Percentiles rank a stretch among this genome's conserved stretches.
Conservation (phyloP, 2,329 filamentous ascomycete genomes). For the Cladosporium sp. region DNA sequence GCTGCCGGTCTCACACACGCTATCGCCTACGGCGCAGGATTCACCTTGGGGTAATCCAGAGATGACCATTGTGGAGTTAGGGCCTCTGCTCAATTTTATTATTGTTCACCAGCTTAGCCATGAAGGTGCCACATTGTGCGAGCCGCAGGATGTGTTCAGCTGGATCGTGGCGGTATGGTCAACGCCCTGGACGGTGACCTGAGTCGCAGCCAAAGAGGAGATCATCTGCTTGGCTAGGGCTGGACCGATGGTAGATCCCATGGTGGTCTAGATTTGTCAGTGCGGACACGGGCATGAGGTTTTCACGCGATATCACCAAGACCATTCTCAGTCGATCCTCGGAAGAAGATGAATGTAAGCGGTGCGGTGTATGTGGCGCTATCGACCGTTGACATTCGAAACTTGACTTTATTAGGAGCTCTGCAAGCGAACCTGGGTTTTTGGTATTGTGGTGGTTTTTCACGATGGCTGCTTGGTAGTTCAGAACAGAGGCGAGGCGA, state of each 20-base stretch:
- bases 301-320: background rate
- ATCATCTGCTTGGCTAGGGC: conserved; percentile 48
- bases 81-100: conserved; percentile 21
- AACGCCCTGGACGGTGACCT: too few relatives aligned
- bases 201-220: conserved; percentile 38
- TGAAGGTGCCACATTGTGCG: conserved; percentile 18
- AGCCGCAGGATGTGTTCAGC: conserved; percentile 18
- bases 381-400: background rate
- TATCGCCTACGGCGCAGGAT: conserved; percentile 18
- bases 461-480: too few relatives aligned
- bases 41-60: conserved; percentile 27
- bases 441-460: too few relatives aligned
- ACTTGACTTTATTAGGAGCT: too few relatives aligned
- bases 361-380: conserved; percentile 38
- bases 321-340: conserved; percentile 51
- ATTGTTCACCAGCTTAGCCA: conserved; percentile 20
- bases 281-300: too few relatives aligned
- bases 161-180: conserved; percentile 43
- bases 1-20: conserved; percentile 22
- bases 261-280: conserved; percentile 32
- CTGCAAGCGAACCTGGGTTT: too few relatives aligned
- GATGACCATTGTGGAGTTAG: conserved; percentile 25
- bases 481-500: too few relatives aligned
- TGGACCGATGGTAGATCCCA: conserved; percentile 48
- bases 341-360: conserved; percentile 54